Conservation (phyloP, 1,139 yeast species). For the Martiniozyma asiatica region DNA sequence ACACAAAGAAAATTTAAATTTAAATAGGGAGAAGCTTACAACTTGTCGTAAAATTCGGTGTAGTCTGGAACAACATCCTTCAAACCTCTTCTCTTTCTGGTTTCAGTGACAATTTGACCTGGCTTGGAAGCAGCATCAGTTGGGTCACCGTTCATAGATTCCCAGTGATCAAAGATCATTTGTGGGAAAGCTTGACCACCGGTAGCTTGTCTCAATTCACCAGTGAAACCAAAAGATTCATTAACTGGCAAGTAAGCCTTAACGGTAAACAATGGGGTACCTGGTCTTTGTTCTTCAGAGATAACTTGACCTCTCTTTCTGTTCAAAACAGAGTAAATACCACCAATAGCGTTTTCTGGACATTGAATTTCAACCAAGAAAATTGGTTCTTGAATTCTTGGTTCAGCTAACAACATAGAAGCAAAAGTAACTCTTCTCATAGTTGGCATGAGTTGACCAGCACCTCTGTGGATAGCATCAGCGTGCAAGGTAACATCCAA, state of each 20-base stretch:
- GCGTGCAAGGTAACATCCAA: conserved; percentile 99
- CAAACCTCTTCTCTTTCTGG: conserved; percentile 97
- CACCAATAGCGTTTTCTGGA: conserved; percentile 99
- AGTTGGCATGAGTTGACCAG: conserved; percentile 99
- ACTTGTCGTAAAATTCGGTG: conserved; percentile 99
- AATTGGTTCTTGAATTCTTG: conserved; percentile 98
- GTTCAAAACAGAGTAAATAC: conserved; percentile 99
- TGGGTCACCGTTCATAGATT: conserved; percentile 82
- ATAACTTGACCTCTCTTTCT: conserved; percentile 99
- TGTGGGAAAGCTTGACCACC: conserved; percentile 99
- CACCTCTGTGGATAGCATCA: conserved; percentile 99
- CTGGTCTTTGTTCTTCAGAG: conserved; percentile 99
- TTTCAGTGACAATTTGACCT: conserved; percentile 78
- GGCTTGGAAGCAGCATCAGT: conserved; percentile 88
- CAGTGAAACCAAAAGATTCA: conserved; percentile 99
- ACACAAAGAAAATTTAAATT: conserved; percentile 1
- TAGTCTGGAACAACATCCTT: conserved; percentile 97
- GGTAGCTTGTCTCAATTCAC: conserved; percentile 98
- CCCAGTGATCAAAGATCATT: conserved; percentile 99
- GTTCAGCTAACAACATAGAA: conserved; percentile 94
- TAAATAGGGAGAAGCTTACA: conserved; percentile 41
- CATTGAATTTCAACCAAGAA: conserved; percentile 99
- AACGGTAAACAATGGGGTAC: conserved; percentile 98
- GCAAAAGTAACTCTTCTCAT: conserved; percentile 99
- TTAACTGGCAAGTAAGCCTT: conserved; percentile 99